Evolutionary conservation across 305 asterid species (phyloP).

Genomic region (Fraxinus angustifolia): DNA sequence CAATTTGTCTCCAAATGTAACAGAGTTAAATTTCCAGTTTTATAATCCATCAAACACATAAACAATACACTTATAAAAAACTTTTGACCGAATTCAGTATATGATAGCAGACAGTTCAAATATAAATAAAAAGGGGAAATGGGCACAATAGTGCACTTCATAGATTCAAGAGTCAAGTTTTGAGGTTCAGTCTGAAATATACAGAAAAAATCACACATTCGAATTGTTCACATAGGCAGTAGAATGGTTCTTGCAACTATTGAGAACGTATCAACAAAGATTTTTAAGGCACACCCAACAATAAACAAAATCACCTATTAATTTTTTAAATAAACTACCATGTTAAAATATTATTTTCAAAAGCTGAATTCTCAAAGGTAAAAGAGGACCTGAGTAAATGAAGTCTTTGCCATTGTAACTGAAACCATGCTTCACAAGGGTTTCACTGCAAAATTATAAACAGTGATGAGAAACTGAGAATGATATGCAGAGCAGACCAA

Average conservation of each 20-base stretch:
- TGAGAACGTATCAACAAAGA: not conserved
- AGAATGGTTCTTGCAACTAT: not conserved
- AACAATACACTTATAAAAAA: not conserved
- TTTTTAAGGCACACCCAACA: not conserved
- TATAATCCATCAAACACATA: not conserved
- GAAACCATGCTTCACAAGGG: constrained; percentile 90
- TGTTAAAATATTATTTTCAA: not conserved
- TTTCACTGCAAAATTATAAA: constrained; percentile 56
- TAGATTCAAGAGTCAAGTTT: not conserved
- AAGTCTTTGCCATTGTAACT: constrained; percentile 93
- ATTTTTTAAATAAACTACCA: not conserved
- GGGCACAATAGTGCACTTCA: not conserved
- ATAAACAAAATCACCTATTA: not conserved
- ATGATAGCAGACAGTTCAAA: not conserved
- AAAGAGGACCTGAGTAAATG: constrained; percentile 67
- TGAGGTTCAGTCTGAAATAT: not conserved
- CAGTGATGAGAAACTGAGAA: constrained; percentile 18
- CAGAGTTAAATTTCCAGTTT: not conserved
- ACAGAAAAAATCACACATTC: not conserved
- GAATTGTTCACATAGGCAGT: not conserved
- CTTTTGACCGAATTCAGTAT: not conserved
- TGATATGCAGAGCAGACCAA: constrained; percentile 9
- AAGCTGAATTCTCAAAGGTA: constrained; percentile 11
- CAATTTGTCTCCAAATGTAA: not conserved
- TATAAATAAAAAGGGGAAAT: not conserved